These are phyloP conservation scores for Colletotrichum tropicicola DNA, from an alignment of 2,329 filamentous ascomycete genomes.

Conservation along the genomic window DNA sequence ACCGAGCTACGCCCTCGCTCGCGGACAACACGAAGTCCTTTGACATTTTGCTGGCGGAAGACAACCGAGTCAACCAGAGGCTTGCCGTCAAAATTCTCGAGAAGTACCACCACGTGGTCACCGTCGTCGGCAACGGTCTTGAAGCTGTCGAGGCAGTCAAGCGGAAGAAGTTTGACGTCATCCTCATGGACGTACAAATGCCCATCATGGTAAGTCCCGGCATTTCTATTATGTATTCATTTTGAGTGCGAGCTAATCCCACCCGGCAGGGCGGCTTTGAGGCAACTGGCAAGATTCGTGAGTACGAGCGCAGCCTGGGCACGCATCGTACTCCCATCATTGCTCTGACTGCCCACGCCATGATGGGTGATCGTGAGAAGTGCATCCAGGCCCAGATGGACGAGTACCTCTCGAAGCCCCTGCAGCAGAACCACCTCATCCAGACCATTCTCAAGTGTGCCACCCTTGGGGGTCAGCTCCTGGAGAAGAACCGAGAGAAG, in stretches of 20 bases:
- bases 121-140: constrained; percentile 92
- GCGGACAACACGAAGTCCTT: constrained; percentile 96
- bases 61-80: constrained; percentile 97
- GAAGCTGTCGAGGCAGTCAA: constrained; percentile 95
- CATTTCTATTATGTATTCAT: constrained; percentile 19
- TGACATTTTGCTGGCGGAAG: constrained; percentile 93
- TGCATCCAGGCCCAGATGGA: constrained; percentile 99
- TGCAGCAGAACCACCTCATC: constrained; percentile 97
- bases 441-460: constrained; percentile 98
- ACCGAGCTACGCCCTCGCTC: constrained; percentile 87
- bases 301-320: constrained; percentile 86
- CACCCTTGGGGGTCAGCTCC: constrained; percentile 84
- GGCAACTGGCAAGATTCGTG: constrained; percentile 93
- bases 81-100: constrained; percentile 96
- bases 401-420: constrained; percentile 95
- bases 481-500: constrained; percentile 77
- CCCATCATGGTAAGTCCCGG: constrained; percentile 84
- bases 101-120: constrained; percentile 93
- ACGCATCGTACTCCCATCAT: constrained; percentile 92
- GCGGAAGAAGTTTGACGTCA: constrained; percentile 92
- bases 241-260: constrained; percentile 25
- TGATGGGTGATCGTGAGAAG: constrained; percentile 98
- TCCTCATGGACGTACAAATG: constrained; percentile 99
- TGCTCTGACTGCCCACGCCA: constrained; percentile 95
- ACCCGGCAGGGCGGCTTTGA: constrained; percentile 84